A percentile compares a stretch with the other conserved stretches of the same genome.
Conservation (phyloP, 2,329 filamentous ascomycete genomes). For the Pseudogymnoascus verrucosus region DNA sequence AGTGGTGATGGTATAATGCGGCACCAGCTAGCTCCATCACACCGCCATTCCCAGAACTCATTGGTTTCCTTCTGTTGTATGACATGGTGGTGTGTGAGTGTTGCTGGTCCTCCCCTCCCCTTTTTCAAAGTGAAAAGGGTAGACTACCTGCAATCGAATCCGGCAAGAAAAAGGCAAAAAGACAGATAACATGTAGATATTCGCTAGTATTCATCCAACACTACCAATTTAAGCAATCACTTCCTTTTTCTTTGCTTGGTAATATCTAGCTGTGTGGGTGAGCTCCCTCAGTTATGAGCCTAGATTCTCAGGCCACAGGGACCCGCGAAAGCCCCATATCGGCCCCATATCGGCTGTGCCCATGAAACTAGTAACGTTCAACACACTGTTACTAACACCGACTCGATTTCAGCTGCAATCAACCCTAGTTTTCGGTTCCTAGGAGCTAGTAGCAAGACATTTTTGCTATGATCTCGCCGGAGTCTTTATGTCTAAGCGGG, state of each 20-base stretch:
- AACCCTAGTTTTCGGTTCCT: not conserved
- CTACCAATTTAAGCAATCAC: not conserved
- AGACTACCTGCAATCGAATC: not conserved
- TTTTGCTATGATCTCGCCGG: not conserved
- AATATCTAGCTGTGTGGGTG: too few species aligned
- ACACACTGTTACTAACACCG: not conserved
- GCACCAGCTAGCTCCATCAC: too few species aligned
- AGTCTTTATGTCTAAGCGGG: constrained; percentile 11
- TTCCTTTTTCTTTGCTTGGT: not conserved
- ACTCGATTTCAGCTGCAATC: not conserved
- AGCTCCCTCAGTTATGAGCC: not conserved
- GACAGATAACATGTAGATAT: too few species aligned
- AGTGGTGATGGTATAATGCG: too few species aligned
- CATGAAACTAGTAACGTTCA: not conserved
- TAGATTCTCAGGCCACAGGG: not conserved
- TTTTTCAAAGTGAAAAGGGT: not conserved
- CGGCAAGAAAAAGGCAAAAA: too few species aligned
- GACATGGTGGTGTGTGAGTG: not conserved
- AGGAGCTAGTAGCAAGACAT: not conserved
- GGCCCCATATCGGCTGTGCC: not conserved
- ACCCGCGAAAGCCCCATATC: not conserved
- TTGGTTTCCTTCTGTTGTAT: too few species aligned
- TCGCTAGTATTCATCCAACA: too few species aligned
- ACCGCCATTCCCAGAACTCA: too few species aligned
- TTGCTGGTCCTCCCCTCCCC: not conserved